Evolutionary conservation across 192 early-diverging fungal genomes (phyloP), one percentile per base, ranked within the genome.

Genomic region (Coemansia sp.): DNA sequence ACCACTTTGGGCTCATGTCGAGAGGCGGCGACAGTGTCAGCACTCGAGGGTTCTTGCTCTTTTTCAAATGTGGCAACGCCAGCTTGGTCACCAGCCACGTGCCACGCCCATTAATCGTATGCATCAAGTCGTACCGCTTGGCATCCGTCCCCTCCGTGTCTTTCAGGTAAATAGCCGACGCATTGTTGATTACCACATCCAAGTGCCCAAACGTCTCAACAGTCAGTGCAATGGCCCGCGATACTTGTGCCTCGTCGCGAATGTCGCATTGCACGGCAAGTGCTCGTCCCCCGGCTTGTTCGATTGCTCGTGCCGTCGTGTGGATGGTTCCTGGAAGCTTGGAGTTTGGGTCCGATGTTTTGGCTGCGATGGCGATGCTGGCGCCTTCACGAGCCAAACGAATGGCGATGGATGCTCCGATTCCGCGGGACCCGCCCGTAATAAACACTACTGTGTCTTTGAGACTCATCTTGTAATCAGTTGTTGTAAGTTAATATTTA

Each of bases 261-360:
- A 94, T 92, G 59, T 94, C 91, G 78, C 93, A 94, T 48, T 89
- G 73, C 27, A 94, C 72, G 0, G 91, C 85, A 24, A 94, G 82
- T 6, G 89, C 91, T 39, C 84, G 82, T 58, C 91, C 91, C 37
- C 93, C 91, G 1, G 85, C 86, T 25, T 76, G 72, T 59, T 89
- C 86, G 47, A 94, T 87, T 41, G 85, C 90, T 53, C 84, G 71
- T 23, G 91, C 93, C 12, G 91, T 87, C 15, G 87, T 85, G 77
- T 85, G 89, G 63, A 94, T 92, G 1, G 93, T 94, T 59, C 93
- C 93, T 3, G 90, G 91, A 3, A 94, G 87, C 69, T 86, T 90
- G 22, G 85, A 82, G 66, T 90, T 83, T 15, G 87, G 82, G 27
- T 81, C 86, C 6, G 85, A 84, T 2, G 90, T 91, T 71, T 93